phyloP scores from a whole-genome alignment of 495 filamentous ascomycete genomes.

The Thozetella sp. region DNA sequence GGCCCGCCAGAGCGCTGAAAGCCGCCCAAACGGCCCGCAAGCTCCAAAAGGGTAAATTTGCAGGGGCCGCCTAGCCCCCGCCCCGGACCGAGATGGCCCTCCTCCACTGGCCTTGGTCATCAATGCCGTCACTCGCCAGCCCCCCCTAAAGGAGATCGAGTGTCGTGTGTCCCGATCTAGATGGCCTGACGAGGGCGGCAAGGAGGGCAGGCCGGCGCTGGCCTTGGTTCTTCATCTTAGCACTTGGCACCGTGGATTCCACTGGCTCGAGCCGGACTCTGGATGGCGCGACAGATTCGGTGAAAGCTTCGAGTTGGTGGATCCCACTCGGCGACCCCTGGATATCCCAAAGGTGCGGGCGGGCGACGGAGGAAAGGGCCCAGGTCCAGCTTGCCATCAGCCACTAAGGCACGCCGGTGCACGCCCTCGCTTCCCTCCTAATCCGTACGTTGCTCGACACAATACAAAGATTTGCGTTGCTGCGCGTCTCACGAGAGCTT shows the following conservation, averaged over 20 bases:
- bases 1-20: no score
- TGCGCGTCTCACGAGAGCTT: slow-evolving; percentile 28
- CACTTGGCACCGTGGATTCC: background rate
- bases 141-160: background rate
- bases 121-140: slow-evolving; percentile 2
- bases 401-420: slow-evolving; percentile 27
- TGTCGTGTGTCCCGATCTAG: background rate
- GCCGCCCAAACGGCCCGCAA: no score
- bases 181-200: background rate
- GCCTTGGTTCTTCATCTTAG: background rate
- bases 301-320: background rate
- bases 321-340: background rate
- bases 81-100: background rate
- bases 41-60: background rate
- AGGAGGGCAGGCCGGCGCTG: background rate
- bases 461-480: slow-evolving; percentile 24
- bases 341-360: no score
- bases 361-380: background rate
- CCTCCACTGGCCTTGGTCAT: background rate
- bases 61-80: background rate
- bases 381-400: background rate
- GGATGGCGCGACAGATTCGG: background rate
- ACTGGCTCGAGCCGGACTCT: background rate
- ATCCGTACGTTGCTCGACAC: slow-evolving; percentile 8
- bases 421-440: slow-evolving; percentile 18